phyloP scores from a whole-genome alignment of 164 flowering plant species.

The Tinospora cordifolia region DNA sequence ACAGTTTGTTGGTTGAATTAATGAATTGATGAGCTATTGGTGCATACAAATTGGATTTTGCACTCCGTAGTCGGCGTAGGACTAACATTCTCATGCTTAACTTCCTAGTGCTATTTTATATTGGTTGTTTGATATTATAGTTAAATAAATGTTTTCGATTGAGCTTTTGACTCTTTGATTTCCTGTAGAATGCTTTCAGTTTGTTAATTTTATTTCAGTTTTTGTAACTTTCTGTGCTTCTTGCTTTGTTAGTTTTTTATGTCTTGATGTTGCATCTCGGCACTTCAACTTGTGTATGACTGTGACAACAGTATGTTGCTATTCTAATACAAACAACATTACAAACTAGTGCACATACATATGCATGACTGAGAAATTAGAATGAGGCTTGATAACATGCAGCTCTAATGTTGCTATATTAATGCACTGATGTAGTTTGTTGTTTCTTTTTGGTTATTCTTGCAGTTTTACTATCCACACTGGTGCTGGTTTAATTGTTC shows the following conservation, averaged over 20 bases:
- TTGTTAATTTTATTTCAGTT: too few species aligned
- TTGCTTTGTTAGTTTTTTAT: background rate
- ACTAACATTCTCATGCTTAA: too few species aligned
- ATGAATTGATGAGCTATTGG: too few species aligned
- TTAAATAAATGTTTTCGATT: too few species aligned
- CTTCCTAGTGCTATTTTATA: too few species aligned
- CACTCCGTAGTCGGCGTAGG: too few species aligned
- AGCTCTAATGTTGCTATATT: background rate
- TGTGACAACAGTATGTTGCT: background rate
- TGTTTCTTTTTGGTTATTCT: background rate
- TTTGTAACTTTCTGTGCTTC: background rate
- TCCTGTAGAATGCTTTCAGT: too few species aligned
- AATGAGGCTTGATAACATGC: background rate
- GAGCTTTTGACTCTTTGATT: too few species aligned
- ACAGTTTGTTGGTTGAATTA: too few species aligned
- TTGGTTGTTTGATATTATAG: too few species aligned
- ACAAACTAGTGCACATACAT: background rate
- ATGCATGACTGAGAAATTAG: background rate
- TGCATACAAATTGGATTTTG: too few species aligned
- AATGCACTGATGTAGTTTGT: background rate
- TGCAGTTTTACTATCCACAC: constrained; percentile 88
- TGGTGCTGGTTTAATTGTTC: constrained; percentile 94
- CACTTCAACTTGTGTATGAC: background rate
- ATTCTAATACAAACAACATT: background rate
- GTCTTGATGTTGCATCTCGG: background rate